These are phyloP conservation scores for Cicer bijugum DNA, from an alignment of 306 rosid species.

Conservation along the genomic window DNA sequence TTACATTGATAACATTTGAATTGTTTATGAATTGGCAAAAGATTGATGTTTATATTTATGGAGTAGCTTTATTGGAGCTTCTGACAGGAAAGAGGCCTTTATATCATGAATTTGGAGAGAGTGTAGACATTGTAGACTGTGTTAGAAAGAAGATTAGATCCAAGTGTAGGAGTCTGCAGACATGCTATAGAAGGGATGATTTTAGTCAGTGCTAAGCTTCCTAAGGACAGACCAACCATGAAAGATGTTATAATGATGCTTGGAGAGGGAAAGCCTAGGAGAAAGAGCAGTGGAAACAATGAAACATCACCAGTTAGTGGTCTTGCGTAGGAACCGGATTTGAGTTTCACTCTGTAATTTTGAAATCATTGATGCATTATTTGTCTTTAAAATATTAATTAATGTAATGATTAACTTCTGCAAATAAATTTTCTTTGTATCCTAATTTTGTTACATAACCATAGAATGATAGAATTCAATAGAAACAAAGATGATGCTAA, in stretches of 20 bases:
- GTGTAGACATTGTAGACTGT: conserved; percentile 87
- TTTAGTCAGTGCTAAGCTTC: conserved; percentile 78
- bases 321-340: conserved; percentile 58
- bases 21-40: conserved; percentile 54
- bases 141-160: conserved; percentile 70
- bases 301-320: conserved; percentile 67
- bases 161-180: conserved; percentile 73
- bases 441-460: conserved; percentile 22
- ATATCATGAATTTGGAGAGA: conserved; percentile 78
- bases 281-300: conserved; percentile 70
- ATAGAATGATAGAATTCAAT: neutral
- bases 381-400: conserved; percentile 31
- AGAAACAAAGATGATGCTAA: too few species aligned
- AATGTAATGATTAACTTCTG: conserved; percentile 43
- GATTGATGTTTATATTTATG: conserved; percentile 88
- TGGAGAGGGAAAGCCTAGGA: conserved; percentile 89
- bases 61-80: conserved; percentile 92
- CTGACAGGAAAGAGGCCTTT: conserved; percentile 77
- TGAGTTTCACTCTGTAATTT: conserved; percentile 42
- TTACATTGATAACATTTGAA: conserved; percentile 19
- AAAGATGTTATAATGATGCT: conserved; percentile 93
- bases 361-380: conserved; percentile 47
- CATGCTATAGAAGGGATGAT: conserved; percentile 92
- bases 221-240: conserved; percentile 94
- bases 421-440: conserved; percentile 43